These are phyloP conservation scores for Fusarium buharicum DNA, from an alignment of 2,329 filamentous ascomycete genomes.

Conservation along the genomic window DNA sequence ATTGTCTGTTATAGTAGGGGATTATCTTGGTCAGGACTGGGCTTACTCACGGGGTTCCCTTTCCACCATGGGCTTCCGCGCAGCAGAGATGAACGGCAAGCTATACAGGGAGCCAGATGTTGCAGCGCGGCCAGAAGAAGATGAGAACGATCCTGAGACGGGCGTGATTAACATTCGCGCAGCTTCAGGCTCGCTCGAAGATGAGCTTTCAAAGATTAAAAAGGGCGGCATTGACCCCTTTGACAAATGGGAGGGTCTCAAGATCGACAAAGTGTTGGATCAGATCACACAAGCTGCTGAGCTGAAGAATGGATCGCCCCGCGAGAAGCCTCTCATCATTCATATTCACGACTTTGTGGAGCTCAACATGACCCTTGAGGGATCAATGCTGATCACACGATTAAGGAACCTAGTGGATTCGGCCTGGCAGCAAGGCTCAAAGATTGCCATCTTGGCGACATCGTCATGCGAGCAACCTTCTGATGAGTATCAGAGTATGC, in stretches of 20 bases:
- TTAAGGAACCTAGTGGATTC: slow-evolving; percentile 78
- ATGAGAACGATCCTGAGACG: slow-evolving; percentile 51
- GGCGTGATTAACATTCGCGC: slow-evolving; percentile 47
- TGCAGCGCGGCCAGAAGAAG: slow-evolving; percentile 46
- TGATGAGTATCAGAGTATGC: slow-evolving; percentile 54
- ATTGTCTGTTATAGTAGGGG: slow-evolving; percentile 74
- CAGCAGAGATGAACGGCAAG: slow-evolving; percentile 65
- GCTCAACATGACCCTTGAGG: slow-evolving; percentile 74
- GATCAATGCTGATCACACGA: slow-evolving; percentile 73
- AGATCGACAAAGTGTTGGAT: slow-evolving; percentile 67
- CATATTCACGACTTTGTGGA: slow-evolving; percentile 86
- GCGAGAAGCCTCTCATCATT: slow-evolving; percentile 70
- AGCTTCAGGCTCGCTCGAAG: slow-evolving; percentile 50
- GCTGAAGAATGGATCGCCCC: slow-evolving; percentile 45
- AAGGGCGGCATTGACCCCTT: slow-evolving; percentile 53
- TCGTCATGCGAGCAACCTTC: slow-evolving; percentile 66
- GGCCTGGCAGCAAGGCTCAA: slow-evolving; percentile 75
- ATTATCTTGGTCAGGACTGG: slow-evolving; percentile 73
- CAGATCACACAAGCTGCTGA: slow-evolving; percentile 64
- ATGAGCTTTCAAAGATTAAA: slow-evolving; percentile 57
- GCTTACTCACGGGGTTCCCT: slow-evolving; percentile 59
- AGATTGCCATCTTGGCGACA: slow-evolving; percentile 83
- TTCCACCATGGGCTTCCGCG: slow-evolving; percentile 66
- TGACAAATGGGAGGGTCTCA: slow-evolving; percentile 69
- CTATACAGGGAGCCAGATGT: slow-evolving; percentile 59